Conservation (phyloP, 2,329 filamentous ascomycete genomes). For the Colletotrichum eremochloae region DNA sequence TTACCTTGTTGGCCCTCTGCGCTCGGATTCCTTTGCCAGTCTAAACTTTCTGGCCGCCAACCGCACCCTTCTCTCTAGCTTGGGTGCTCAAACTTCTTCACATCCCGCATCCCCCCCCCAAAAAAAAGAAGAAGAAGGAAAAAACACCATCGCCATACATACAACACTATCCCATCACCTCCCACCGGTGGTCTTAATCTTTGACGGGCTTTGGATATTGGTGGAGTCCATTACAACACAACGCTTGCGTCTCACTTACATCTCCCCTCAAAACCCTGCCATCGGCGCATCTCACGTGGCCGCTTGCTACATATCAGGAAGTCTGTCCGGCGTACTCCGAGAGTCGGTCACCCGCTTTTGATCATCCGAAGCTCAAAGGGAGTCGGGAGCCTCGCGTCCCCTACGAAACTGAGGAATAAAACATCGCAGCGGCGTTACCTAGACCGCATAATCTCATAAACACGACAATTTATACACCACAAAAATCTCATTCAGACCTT, state of each 20-base stretch:
- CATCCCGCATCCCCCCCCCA: slow-evolving; percentile 3
- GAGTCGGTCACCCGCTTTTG: no score
- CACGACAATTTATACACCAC: neutral
- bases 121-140: no score
- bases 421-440: neutral
- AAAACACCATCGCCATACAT: slow-evolving; percentile 1
- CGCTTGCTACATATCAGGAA: no score
- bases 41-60: slow-evolving; percentile 10
- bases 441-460: neutral
- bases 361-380: no score
- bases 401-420: neutral
- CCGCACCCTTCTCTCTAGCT: slow-evolving; percentile 23
- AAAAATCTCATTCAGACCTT: neutral
- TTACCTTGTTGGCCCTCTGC: neutral
- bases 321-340: no score
- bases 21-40: slow-evolving; percentile 23
- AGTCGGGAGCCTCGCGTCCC: no score
- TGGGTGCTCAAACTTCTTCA: slow-evolving; percentile 28
- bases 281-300: no score
- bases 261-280: no score
- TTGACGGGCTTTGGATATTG: neutral
- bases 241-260: neutral
- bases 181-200: neutral
- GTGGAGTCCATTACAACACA: neutral
- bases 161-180: neutral